Base-by-base conservation (phyloP, 179 eudicot genomes). In the Patellifolia procumbens region DNA sequence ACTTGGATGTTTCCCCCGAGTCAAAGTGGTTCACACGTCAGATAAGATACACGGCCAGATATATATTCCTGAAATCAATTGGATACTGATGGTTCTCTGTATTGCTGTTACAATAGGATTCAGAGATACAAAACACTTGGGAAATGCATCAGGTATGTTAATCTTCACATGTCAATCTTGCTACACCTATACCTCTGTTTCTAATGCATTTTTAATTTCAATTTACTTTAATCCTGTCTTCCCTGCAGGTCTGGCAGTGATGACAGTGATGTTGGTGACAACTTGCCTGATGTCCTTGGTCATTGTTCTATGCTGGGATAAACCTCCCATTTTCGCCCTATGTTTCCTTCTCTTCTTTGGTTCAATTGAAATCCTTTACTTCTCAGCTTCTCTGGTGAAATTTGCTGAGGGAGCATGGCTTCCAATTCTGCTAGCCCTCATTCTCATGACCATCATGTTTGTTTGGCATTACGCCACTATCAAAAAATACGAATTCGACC, bases 241-340 rank as follows among this genome's bases (percentile, higher is more conserved):
- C 53, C 31, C 64, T 89, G 52, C 97, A 94, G 98, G 98, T 48
- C 80, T 94, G 71, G 98, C 98, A 7, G 91, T 94, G 65, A 92
- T 94, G 93, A 92, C 93, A 8, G 98, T 94, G 65, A 94, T 94
- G 98, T 78, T 94, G 60, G 98, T 94, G 71, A 94, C 98, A 7
- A 94, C 98, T 65, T 92, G 98, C 83, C 91, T 94, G 68, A 94
- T 93, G 61, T 89, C 98, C 52, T 79, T 94, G 70, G 98, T 94
- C 72, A 94, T 94, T 48, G 86, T 90, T 76, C 85, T 94, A 5
- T 89, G 96, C 73, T 94, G 98, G 98, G 87, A 90, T 85, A 94
- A 92, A 78, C 93, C 97, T 45, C 93, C 97, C 48, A 77, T 89
- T 1, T 9, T 94, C 68, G 97, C 98, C 70, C 83, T 92, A n/a